Evolutionary conservation across 2,329 filamentous ascomycete genomes (phyloP).

Genomic region (Aspergillus tamarii): DNA sequence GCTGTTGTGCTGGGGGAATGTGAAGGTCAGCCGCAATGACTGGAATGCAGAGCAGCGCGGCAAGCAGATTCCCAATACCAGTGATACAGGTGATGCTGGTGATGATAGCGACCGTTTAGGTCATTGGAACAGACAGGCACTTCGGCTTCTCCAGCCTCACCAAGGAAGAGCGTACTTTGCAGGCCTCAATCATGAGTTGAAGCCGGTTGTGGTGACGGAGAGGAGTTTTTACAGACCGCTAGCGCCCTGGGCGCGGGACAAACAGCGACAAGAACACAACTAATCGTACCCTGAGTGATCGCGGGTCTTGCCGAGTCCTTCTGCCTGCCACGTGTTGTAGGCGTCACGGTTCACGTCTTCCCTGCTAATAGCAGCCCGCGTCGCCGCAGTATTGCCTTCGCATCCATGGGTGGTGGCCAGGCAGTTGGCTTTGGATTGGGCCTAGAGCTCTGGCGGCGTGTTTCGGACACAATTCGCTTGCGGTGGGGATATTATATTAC

Average conservation of each 20-base stretch:
- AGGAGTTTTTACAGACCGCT: not conserved
- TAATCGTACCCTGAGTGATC: rapidly evolving
- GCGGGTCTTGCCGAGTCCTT: not conserved
- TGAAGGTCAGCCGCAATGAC: not conserved
- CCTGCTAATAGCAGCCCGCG: not conserved
- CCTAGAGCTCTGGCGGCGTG: not conserved
- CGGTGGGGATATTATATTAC: not conserved
- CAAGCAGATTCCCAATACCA: not conserved
- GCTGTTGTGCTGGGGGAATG: not conserved
- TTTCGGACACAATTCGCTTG: conserved; percentile 7
- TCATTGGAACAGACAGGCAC: not conserved
- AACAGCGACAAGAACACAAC: not conserved
- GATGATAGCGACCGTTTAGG: not conserved
- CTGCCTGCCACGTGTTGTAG: not conserved
- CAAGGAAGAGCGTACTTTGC: not conserved
- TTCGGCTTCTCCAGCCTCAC: not conserved
- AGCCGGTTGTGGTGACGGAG: not conserved
- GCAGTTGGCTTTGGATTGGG: conserved; percentile 14
- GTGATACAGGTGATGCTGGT: not conserved
- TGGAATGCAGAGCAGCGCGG: not conserved
- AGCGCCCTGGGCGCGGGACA: not conserved
- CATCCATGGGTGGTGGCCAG: not conserved
- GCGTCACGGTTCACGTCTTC: not conserved
- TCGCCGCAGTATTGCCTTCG: not conserved
- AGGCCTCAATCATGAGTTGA: too few relatives aligned